phyloP scores from a whole-genome alignment of 2,329 filamentous ascomycete genomes.

The Epichloe uncinata region DNA sequence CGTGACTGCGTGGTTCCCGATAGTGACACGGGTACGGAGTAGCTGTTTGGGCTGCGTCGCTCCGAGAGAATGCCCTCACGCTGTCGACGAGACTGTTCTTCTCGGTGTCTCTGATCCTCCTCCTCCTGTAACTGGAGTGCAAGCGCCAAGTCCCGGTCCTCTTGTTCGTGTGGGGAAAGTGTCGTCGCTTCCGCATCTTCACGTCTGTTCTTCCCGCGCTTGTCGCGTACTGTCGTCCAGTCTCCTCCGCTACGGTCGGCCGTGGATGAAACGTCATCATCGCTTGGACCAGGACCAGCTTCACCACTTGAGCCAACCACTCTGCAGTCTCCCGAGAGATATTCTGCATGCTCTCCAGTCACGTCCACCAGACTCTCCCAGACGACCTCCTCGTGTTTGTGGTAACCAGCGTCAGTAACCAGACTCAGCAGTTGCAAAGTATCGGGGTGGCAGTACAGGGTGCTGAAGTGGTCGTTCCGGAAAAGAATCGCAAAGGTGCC shows the following conservation, averaged over 20 bases:
- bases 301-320: slow-evolving; percentile 48
- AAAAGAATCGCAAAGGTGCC: slow-evolving; percentile 85
- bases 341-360: slow-evolving; percentile 68
- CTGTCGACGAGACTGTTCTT: slow-evolving; percentile 46
- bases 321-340: slow-evolving; percentile 82
- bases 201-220: slow-evolving; percentile 16
- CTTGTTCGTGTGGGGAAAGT: slow-evolving; percentile 44
- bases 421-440: slow-evolving; percentile 65
- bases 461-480: slow-evolving; percentile 94
- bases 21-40: slow-evolving; percentile 1
- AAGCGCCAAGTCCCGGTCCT: slow-evolving; percentile 78
- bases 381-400: slow-evolving; percentile 76
- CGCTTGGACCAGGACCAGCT: slow-evolving; percentile 9
- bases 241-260: slow-evolving; percentile 23
- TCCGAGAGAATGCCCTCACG: slow-evolving; percentile 57
- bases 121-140: slow-evolving; percentile 91
- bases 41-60: slow-evolving; percentile 14
- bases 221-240: slow-evolving; percentile 42
- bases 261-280: slow-evolving; percentile 6
- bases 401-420: slow-evolving; percentile 88
- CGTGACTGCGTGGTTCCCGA: background rate
- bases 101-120: slow-evolving; percentile 68
- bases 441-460: slow-evolving; percentile 75
- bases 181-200: slow-evolving; percentile 15
- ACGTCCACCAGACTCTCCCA: slow-evolving; percentile 92